Percentiles rank a stretch among this genome's conserved stretches.
phyloP scores from a whole-genome alignment of 2,329 filamentous ascomycete genomes.

The Corinectria fuckeliana region DNA sequence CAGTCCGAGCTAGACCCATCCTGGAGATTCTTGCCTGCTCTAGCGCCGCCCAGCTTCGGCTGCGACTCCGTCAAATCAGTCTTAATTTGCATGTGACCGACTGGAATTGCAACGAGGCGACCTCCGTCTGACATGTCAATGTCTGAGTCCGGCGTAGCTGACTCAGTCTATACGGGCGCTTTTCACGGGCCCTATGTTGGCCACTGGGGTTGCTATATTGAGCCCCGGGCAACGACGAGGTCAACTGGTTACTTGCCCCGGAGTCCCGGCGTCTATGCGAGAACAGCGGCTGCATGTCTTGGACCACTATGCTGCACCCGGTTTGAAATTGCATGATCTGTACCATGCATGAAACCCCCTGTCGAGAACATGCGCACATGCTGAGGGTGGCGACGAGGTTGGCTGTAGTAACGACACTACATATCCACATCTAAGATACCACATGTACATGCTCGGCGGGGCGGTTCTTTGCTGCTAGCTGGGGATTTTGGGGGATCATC shows the following conservation, averaged over 20 bases:
- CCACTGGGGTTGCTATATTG: neutral
- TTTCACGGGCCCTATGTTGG: neutral
- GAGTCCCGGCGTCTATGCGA: neutral
- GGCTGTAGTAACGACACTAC: constrained; percentile 9
- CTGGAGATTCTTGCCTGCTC: constrained; percentile 27
- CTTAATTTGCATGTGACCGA: constrained; percentile 22
- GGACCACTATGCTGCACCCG: constrained; percentile 7
- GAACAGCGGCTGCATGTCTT: constrained; percentile 16
- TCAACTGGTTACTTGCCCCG: constrained; percentile 5
- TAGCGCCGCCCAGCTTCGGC: constrained; percentile 25
- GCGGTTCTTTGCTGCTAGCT: neutral
- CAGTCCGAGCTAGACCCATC: constrained; percentile 26
- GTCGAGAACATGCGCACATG: constrained; percentile 4
- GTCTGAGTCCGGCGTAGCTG: neutral
- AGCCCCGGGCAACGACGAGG: constrained; percentile 9
- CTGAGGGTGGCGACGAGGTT: constrained; percentile 5
- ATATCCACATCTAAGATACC: constrained; percentile 16
- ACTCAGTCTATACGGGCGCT: neutral
- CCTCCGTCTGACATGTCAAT: constrained; percentile 10
- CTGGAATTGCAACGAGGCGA: constrained; percentile 14
- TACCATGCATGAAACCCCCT: constrained; percentile 9
- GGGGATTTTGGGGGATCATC: constrained; percentile 10
- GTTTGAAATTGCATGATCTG: constrained; percentile 3
- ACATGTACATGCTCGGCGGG: neutral
- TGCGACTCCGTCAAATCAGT: constrained; percentile 2